These are phyloP conservation scores for Arthromyces matolae DNA, from an alignment of 768 basidiomycete genomes.

Conservation along the genomic window DNA sequence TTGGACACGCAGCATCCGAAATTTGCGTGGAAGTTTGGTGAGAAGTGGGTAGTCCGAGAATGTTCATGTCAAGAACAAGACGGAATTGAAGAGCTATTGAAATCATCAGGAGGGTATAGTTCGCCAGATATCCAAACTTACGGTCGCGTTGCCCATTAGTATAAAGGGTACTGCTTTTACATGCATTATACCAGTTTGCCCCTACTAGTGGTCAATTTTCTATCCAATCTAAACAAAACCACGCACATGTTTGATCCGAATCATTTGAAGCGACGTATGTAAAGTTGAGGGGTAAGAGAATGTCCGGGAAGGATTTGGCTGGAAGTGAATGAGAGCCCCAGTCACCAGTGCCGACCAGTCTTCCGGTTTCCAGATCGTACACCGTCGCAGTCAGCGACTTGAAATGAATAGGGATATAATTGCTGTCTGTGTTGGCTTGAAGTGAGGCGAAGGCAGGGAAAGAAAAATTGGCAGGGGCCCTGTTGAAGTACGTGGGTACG, in stretches of 20 bases:
- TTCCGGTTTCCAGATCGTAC: constrained; percentile 64
- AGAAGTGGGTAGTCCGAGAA: constrained; percentile 60
- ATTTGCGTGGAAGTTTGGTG: constrained; percentile 54
- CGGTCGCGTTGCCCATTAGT: constrained; percentile 51
- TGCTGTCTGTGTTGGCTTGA: constrained; percentile 69
- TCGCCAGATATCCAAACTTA: constrained; percentile 35
- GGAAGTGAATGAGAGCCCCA: constrained; percentile 56
- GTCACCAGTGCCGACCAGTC: constrained; percentile 65
- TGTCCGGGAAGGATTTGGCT: constrained; percentile 59
- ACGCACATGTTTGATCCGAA: constrained; percentile 76
- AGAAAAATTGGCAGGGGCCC: constrained; percentile 83
- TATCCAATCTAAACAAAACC: constrained; percentile 4
- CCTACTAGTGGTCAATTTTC: too few species aligned
- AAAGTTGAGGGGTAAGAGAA: constrained; percentile 79
- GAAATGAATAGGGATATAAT: constrained; percentile 77
- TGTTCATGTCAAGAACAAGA: constrained; percentile 61
- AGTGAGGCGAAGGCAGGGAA: constrained; percentile 78
- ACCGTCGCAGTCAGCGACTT: constrained; percentile 61
- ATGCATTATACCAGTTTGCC: constrained; percentile 74
- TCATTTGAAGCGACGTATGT: constrained; percentile 76
- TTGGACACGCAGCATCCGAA: constrained; percentile 62
- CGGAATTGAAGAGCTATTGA: constrained; percentile 56
- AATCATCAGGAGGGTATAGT: constrained; percentile 18
- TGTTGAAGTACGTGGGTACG: constrained; percentile 62
- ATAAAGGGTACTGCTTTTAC: constrained; percentile 56